Evolutionary conservation across 208 protist species (phyloP), one percentile per base, ranked within the genome.

Genomic region (Naegleria gruberi): DNA sequence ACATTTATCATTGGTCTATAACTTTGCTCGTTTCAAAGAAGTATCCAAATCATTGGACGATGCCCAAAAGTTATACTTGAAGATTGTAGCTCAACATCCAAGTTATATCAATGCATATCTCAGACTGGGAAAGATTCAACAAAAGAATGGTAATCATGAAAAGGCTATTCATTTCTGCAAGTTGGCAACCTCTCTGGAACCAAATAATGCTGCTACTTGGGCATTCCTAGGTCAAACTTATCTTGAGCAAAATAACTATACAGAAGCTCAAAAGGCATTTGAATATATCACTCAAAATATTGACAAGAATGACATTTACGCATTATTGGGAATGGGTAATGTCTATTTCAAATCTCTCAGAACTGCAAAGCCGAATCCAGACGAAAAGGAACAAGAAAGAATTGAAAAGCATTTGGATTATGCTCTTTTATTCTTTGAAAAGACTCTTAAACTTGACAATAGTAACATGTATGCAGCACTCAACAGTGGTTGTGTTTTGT

Each of bases 21-120:
- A 89, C 41, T 15, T 89, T 43, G 45, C 86, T 46, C 4, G 86
- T 10, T 34, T 77, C 19, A 81, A 73, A 7, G 47, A 89, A 77
- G 46, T 37, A 37, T 37, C 19, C 26, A 73, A 77, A 43, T 0
- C 3, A 5, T 34, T 8, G 23, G 17, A 77, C 4, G 43, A 19
- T 12, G 51, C 46, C 44, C 37, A 77, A 77, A 65, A 77, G n/a
- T 17, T 91, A 55, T 92, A 90, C 7, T 30, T 89, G 23, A 92
- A 90, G 3, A 92, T 95, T 17, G 34, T 92, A 15, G 89, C 91
- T 6, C 91, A 93, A 17, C 92, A 94, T 81, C 92, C 93, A 30
- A 90, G 89, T 34, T 95, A 95, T 85, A 43, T 92, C 6, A 93
- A 94, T 81, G 92, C 90, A 40, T 93, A 94, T 44, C 23, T 95